Percentiles rank a stretch among this genome's conserved stretches.
phyloP scores from a whole-genome alignment of 331 rosid genomes.

The Malus hybrid region DNA sequence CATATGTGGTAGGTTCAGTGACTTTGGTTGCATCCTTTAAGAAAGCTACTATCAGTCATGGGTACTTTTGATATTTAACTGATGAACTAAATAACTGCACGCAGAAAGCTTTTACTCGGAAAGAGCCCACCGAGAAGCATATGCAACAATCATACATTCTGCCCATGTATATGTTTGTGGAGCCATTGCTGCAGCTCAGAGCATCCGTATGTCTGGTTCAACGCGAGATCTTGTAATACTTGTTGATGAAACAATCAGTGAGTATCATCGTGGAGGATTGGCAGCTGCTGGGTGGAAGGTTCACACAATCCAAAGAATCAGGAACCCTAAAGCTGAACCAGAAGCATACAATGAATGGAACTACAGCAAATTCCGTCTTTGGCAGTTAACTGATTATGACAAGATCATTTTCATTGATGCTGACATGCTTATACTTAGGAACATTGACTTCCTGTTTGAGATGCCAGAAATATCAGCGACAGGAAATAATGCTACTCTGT shows the following conservation, averaged over 20 bases:
- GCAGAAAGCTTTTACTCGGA: slow-evolving; percentile 51
- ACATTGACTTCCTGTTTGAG: slow-evolving; percentile 80
- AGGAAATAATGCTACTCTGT: slow-evolving; percentile 81
- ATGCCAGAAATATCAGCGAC: slow-evolving; percentile 81
- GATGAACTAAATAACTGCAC: slow-evolving; percentile 4
- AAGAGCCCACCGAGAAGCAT: slow-evolving; percentile 68
- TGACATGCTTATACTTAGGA: slow-evolving; percentile 73
- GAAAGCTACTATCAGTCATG: not conserved
- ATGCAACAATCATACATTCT: slow-evolving; percentile 86
- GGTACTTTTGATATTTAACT: not conserved
- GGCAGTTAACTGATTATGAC: slow-evolving; percentile 88
- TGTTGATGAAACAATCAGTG: slow-evolving; percentile 67
- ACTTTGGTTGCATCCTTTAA: not conserved
- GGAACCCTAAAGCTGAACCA: slow-evolving; percentile 84
- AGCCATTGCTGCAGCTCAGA: slow-evolving; percentile 84
- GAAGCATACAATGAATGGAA: slow-evolving; percentile 94
- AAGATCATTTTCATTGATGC: slow-evolving; percentile 88
- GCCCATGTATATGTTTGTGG: slow-evolving; percentile 83
- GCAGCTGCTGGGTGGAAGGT: slow-evolving; percentile 88
- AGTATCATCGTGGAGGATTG: slow-evolving; percentile 70
- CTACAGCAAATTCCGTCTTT: slow-evolving; percentile 88
- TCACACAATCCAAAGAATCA: slow-evolving; percentile 64
- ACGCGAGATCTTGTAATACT: slow-evolving; percentile 81
- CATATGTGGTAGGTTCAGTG: not conserved
- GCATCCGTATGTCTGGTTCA: slow-evolving; percentile 87